These are phyloP conservation scores for Yarrowia yakushimensis DNA, from an alignment of 805 yeast genomes.

Conservation along the genomic window DNA sequence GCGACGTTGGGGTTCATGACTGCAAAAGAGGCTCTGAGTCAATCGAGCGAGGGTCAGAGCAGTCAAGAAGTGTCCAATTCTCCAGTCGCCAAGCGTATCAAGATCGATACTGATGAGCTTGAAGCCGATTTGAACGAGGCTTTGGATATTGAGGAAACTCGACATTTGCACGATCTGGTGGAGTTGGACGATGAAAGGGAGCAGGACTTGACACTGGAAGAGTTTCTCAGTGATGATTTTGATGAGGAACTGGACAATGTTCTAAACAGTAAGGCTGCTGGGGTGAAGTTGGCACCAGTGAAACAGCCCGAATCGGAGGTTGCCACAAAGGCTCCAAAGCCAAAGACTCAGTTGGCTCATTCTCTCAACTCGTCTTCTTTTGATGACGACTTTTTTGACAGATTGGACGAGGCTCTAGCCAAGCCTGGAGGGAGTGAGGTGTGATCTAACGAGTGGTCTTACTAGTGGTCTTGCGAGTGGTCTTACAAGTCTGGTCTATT, in stretches of 20 bases:
- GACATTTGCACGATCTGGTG: neutral
- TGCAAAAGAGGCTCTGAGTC: neutral
- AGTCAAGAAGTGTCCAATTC: neutral
- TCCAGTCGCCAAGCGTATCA: neutral
- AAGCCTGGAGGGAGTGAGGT: neutral
- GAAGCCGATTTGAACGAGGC: neutral
- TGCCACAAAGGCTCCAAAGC: too few species aligned
- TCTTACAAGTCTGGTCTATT: too few species aligned
- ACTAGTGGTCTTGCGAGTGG: too few species aligned
- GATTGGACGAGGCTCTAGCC: constrained; percentile 2
- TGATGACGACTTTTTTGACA: constrained; percentile 7
- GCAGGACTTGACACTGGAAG: constrained; percentile 4
- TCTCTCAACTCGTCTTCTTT: neutral
- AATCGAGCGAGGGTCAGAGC: neutral
- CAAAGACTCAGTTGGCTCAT: neutral
- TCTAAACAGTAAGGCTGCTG: neutral
- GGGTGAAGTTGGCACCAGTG: too few species aligned
- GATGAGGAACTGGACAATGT: neutral
- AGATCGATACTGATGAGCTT: neutral
- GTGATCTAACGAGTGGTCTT: too few species aligned
- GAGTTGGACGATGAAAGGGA: constrained; percentile 5
- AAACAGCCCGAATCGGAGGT: too few species aligned
- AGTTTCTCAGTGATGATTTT: neutral
- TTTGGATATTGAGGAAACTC: neutral
- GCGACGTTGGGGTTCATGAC: constrained; percentile 2